A percentile compares a stretch with the other conserved stretches of the same genome.
Conservation (phyloP, 805 yeast genomes). For the Wickerhamiella brachini region DNA sequence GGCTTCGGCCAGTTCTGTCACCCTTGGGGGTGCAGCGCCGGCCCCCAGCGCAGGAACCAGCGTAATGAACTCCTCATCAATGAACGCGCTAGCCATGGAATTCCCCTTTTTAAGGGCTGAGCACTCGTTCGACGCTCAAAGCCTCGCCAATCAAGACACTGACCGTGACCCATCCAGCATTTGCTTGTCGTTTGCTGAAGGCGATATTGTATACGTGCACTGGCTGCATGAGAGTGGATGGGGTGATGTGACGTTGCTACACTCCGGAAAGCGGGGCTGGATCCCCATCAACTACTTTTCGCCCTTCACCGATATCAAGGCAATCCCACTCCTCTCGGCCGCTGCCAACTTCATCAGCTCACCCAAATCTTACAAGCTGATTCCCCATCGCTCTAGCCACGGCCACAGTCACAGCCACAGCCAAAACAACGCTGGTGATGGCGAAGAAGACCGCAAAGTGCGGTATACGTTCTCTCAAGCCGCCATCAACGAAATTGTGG, state of each 20-base stretch:
- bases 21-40: not conserved
- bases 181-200: slow-evolving; percentile 25
- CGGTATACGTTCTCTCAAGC: slow-evolving; percentile 23
- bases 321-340: slow-evolving; percentile 26
- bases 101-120: slow-evolving; percentile 25
- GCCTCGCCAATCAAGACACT: slow-evolving; percentile 14
- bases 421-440: not conserved
- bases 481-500: slow-evolving; percentile 26
- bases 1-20: not conserved
- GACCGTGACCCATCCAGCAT: slow-evolving; percentile 22
- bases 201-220: slow-evolving; percentile 27
- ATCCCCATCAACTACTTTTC: slow-evolving; percentile 30
- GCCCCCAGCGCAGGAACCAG: not conserved
- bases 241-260: slow-evolving; percentile 29
- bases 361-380: slow-evolving; percentile 21
- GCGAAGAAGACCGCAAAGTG: slow-evolving; percentile 1
- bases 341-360: slow-evolving; percentile 23
- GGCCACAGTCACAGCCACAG: no score
- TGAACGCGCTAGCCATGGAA: slow-evolving; percentile 9
- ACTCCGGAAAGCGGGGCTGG: slow-evolving; percentile 29
- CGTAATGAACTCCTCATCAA: not conserved
- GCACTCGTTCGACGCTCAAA: slow-evolving; percentile 23
- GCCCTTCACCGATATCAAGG: slow-evolving; percentile 24
- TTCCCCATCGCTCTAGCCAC: not conserved
- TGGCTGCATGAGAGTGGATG: slow-evolving; percentile 30